These are phyloP conservation scores for Cotoneaster glaucophyllus DNA, from an alignment of 306 rosid genomes.

Conservation along the genomic window DNA sequence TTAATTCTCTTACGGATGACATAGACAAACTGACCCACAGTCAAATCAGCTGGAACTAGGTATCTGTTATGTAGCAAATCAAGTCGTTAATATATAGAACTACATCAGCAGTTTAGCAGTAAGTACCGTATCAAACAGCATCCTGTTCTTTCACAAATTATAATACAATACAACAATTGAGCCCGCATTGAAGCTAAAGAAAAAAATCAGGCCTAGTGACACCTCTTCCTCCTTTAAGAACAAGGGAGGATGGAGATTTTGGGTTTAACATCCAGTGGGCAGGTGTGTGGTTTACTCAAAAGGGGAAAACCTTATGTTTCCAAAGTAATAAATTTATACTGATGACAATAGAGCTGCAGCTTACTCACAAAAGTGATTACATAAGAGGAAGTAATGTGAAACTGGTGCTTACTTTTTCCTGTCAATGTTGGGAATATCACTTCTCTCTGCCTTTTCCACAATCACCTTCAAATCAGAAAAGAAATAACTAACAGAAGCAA, in stretches of 20 bases:
- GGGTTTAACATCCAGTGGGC: not conserved
- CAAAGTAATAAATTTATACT: not conserved
- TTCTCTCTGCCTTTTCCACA: conserved; percentile 39
- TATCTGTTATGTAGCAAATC: conserved; percentile 12
- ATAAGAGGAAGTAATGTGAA: not conserved
- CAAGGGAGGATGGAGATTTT: not conserved
- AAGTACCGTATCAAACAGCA: not conserved
- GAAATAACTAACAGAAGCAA: conserved; percentile 5
- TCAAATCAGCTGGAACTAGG: conserved; percentile 45
- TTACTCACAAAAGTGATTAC: not conserved
- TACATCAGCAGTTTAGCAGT: not conserved
- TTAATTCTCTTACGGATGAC: conserved; percentile 47
- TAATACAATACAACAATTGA: not conserved
- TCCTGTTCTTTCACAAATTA: not conserved
- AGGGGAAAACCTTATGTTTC: not conserved
- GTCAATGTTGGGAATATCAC: conserved; percentile 47
- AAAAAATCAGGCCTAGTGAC: not conserved
- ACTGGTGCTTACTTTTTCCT: conserved; percentile 37
- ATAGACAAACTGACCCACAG: conserved; percentile 45
- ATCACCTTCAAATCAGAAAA: conserved; percentile 26
- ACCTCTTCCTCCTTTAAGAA: not conserved
- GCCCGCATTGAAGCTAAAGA: not conserved
- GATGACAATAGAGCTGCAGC: not conserved
- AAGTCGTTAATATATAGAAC: not conserved
- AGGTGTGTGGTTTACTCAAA: not conserved